Evolutionary conservation across 768 basidiomycete species (phyloP).

Genomic region (Cystobasidium tubakii): DNA sequence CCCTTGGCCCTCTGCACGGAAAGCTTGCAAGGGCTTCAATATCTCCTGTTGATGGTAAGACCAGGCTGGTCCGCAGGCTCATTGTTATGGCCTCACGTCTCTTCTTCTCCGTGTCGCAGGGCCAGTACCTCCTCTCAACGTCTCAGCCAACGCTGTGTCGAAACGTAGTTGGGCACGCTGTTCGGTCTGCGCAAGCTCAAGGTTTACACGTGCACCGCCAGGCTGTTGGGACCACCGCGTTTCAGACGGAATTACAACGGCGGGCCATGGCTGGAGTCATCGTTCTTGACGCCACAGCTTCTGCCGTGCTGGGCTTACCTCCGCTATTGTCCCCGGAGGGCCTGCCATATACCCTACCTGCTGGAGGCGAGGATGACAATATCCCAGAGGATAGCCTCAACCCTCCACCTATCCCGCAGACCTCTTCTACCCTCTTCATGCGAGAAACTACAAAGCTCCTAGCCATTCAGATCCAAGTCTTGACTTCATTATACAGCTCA

Average conservation of each 20-base stretch:
- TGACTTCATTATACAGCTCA: neutral
- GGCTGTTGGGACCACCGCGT: neutral
- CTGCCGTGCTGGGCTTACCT: neutral
- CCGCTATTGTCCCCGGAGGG: neutral
- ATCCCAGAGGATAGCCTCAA: neutral
- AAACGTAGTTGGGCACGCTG: slow-evolving; percentile 1
- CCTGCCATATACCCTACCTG: neutral
- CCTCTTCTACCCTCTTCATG: neutral
- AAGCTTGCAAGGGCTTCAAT: neutral
- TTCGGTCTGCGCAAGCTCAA: neutral
- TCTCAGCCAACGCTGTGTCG: neutral
- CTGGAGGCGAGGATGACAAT: neutral
- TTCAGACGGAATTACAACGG: neutral
- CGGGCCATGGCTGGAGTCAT: neutral
- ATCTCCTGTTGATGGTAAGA: neutral
- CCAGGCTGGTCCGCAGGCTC: too few relatives aligned
- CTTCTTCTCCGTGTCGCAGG: neutral
- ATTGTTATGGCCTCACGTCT: too few relatives aligned
- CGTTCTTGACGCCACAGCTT: neutral
- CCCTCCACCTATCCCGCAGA: neutral
- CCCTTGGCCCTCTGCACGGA: neutral
- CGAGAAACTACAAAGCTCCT: neutral
- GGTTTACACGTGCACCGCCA: neutral
- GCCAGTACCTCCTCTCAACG: neutral
- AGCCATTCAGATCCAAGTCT: neutral